Base-by-base conservation (phyloP, 1,284 basidiomycete genomes). In the Earliella scabrosa region DNA sequence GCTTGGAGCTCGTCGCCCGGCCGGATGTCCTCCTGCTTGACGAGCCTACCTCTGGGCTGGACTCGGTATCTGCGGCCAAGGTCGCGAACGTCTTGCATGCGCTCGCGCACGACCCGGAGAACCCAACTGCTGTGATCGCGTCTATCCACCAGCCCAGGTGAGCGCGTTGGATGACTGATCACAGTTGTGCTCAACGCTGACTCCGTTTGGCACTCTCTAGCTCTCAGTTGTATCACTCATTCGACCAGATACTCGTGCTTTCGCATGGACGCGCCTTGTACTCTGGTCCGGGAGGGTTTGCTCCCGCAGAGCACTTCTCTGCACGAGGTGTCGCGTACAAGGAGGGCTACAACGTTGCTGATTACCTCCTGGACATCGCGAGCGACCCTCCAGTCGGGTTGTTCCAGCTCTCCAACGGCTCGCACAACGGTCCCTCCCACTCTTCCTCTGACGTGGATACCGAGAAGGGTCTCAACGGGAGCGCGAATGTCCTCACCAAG, bases 81-180 rank as follows among this genome's bases (percentile, higher is more conserved):
- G 86, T 97, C 31, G 82, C 93, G 24, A 81, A 80, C 38, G 87
- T 95, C 1, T 79, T 97, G 24, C 82, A 84, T 58, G 79, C 79
- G 27, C 86, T 97, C 26, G 87, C 93, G 0, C 81, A 86, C 56
- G 89, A 91, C 61, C 71, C 80, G 1, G 75, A 80, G 35, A 82
- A 83, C 57, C 87, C 87, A 2, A 92, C 87, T 0, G 90, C 92
- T 0, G 86, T 97, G 38, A 87, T 96, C 52, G 91, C 90, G 21
- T 91, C 88, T 2, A 92, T 95, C 44, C 93, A 96, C 73, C 93
- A 94, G 69, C 93, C 92, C 4, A 88, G 83, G 87, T 83, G 66
- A 43, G 76, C 8, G 49, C 66, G 18, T 21, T 49, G 45, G 13
- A 14, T 9, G 6, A 29, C 29, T 31, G 41, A 16, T 43, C 5